Conservation (phyloP, 176 grass and related monocot genomes). For the Bothriochloa decipiens region DNA sequence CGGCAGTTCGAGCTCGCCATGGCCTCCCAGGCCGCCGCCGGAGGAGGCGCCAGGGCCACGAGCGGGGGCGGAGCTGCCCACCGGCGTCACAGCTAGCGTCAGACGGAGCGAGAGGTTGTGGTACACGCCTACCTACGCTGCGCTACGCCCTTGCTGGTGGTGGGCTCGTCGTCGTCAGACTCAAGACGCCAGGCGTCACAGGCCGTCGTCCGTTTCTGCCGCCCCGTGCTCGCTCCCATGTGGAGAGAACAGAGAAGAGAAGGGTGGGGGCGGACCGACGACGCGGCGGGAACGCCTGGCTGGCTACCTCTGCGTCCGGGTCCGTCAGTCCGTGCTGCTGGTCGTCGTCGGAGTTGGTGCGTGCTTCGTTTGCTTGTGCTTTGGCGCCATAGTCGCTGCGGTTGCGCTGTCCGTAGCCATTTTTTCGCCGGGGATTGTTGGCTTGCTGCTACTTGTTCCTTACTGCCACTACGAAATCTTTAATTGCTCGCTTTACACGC, state of each 20-base stretch:
- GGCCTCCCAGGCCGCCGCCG: conserved; percentile 52
- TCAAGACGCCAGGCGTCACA: conserved; percentile 15
- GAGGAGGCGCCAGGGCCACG: background rate
- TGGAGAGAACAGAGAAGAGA: background rate
- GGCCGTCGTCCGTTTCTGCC: conserved; percentile 44
- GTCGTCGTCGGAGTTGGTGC: conserved; percentile 22
- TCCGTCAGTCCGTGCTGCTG: background rate
- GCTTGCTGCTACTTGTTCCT: conserved; percentile 33
- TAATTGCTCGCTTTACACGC: conserved; percentile 1
- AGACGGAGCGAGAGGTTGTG: background rate
- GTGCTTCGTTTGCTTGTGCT: conserved; percentile 29
- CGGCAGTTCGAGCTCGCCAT: conserved; percentile 83
- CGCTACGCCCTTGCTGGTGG: too few relatives aligned
- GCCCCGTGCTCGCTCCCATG: conserved; percentile 4
- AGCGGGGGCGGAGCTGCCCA: background rate
- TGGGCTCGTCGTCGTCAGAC: background rate
- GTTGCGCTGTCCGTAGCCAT: conserved; percentile 30
- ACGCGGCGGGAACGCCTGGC: background rate
- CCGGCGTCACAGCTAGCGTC: conserved; percentile 38
- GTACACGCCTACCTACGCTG: background rate
- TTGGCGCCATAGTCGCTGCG: conserved; percentile 23
- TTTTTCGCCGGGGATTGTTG: conserved; percentile 41
- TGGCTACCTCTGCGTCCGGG: too few relatives aligned
- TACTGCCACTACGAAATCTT: background rate
- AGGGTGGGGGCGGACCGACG: background rate